Evolutionary conservation across 768 basidiomycete species (phyloP).

Genomic region (Termitomyces sp.): DNA sequence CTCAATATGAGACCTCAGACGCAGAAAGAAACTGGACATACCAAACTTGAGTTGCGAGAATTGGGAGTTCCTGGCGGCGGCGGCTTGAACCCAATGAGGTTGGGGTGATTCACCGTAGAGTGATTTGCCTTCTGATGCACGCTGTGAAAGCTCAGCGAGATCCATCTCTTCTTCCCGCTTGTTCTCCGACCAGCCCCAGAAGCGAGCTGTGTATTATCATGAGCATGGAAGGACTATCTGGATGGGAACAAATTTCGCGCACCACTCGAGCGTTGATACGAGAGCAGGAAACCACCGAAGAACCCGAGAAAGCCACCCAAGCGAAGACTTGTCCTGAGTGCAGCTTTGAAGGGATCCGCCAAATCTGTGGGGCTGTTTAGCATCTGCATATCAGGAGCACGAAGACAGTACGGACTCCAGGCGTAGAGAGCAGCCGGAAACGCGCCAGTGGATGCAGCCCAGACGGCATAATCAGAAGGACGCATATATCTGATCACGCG

Average conservation of each 20-base stretch:
- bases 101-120: conserved; percentile 83
- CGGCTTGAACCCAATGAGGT: conserved; percentile 79
- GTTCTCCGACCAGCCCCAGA: conserved; percentile 95
- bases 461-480: conserved; percentile 78
- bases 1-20: conserved; percentile 8
- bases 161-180: conserved; percentile 77
- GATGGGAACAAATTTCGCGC: conserved; percentile 27
- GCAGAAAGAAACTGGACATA: conserved; percentile 30
- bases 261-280: conserved; percentile 90
- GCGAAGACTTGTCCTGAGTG: conserved; percentile 31
- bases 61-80: conserved; percentile 83
- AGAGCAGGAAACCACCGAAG: conserved; percentile 85
- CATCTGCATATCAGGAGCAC: not conserved
- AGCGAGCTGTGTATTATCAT: conserved; percentile 53
- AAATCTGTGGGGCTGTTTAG: conserved; percentile 30
- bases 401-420: conserved; percentile 57
- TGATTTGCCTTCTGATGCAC: conserved; percentile 72
- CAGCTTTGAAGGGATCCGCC: conserved; percentile 38
- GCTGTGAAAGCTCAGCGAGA: conserved; percentile 69
- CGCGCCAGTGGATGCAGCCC: conserved; percentile 76
- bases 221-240: not conserved
- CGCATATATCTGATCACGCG: conserved; percentile 90
- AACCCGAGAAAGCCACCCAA: conserved; percentile 79
- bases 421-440: conserved; percentile 78
- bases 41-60: conserved; percentile 94